Evolutionary conservation across 371 early-diverging fungal species (phyloP), one percentile per base, ranked within the genome.

Genomic region (Chytridiales sp.): DNA sequence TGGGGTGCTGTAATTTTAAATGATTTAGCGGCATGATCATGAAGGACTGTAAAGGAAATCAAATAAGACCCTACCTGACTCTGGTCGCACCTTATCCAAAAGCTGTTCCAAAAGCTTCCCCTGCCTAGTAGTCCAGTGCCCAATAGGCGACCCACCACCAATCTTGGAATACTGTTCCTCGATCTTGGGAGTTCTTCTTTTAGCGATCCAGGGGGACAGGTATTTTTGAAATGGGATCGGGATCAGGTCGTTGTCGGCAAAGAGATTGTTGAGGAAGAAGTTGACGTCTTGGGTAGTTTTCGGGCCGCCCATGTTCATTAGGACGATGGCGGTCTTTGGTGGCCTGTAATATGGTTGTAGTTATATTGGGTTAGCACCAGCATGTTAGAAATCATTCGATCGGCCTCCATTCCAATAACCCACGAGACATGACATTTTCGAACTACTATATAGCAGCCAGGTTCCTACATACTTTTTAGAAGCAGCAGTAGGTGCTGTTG

Each of bases 301-400:
- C 6, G 97, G 97, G 0, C 97, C 97, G 39, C 97, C 97, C 84
- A 96, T 82, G 75, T 96, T 96, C 73, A 94, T 89, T 47, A 96
- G 75, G 11, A 95, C 67, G 32, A 96, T 74, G 36, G 87, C 97
- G 0, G 94, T 94, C 42, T 61, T 61, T n/a, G 66, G 61, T 22
- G 41, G 31, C 44, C 22, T 44, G 44, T 8, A 17, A 38, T 8
- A 38, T 9, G 17, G 44, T 8, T 21, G 38, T 38, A n/a, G n/a
- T n/a, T n/a, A n/a, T n/a, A n/a, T n/a, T n/a, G n/a, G n/a, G n/a
- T n/a, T n/a, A n/a, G n/a, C n/a, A n/a, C n/a, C n/a, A n/a, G n/a
- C n/a, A n/a, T n/a, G n/a, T n/a, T n/a, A n/a, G n/a, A n/a, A n/a
- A n/a, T n/a, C n/a, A n/a, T n/a, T n/a, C n/a, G n/a, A n/a, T n/a